Base-by-base conservation (phyloP, 2,329 filamentous ascomycete genomes). In the Zymoseptoria brevis region DNA sequence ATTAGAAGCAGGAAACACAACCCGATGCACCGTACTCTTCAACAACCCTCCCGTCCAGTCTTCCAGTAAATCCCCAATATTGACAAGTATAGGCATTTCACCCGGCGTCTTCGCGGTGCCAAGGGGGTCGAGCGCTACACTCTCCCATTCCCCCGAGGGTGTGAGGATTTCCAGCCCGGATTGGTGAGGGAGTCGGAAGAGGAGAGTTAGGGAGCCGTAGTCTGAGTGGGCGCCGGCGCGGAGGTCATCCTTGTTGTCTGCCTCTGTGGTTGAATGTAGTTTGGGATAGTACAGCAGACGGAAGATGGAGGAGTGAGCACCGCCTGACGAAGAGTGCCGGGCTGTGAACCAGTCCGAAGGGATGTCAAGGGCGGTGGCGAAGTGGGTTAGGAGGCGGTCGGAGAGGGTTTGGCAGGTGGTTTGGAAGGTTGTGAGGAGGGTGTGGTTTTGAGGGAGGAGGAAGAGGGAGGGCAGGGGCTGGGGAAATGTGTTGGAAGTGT, bases 1-100 rank as follows among this genome's bases (percentile, higher is more conserved):
- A 29, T 4, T n/a, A 2, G 35, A 16, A n/a, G 35, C 58, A 7
- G 81, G 80, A 64, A 96, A 94, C 0, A 93, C 85, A 29, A 97
- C 94, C 9, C 93, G 80, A 71, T 97, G 94, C 5, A 96, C 84
- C 0, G 93, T 96, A 66, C 87, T 91, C 67, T 90, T 88, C 63
- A 97, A 80, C 53, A 96, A 75, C 0, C 92, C 91, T 64, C 88
- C 87, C 0, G 94, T 97, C 93, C 93, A 97, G 73, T 95, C 94
- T 35, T 85, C 87, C 13, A 89, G 75, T 35, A 88, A 66, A 69
- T 89, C 87, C 0, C 85, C 87, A n/a, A 89, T 87, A 62, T 87
- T 87, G 13, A 87, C 81, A 2, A 87, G 71, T n/a, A 84, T 90
- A 1, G 87, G 92, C 68, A 64, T 70, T 1, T 62, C 19, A 6